Conservation (phyloP, 257 asterid genomes). For the Misopates orontium region DNA sequence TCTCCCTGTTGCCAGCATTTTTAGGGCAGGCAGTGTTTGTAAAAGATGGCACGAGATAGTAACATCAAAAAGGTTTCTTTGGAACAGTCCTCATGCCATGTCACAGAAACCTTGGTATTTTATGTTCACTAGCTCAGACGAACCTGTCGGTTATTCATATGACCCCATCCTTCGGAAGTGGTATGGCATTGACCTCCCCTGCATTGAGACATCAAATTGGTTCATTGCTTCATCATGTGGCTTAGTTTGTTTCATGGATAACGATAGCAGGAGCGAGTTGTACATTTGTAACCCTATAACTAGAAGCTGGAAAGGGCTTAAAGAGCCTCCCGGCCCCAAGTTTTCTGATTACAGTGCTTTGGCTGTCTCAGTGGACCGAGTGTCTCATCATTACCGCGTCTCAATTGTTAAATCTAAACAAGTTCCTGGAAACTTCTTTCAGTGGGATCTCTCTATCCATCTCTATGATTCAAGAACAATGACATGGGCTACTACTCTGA, state of each 20-base stretch:
- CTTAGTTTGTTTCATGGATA: conserved; percentile 87
- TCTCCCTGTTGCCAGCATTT: conserved; percentile 81
- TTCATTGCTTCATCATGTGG: conserved; percentile 78
- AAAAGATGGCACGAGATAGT: conserved; percentile 87
- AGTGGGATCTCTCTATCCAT: conserved; percentile 85
- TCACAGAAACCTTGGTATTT: conserved; percentile 91
- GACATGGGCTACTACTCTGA: conserved; percentile 59
- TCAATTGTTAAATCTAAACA: conserved; percentile 76
- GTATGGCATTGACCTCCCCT: conserved; percentile 81
- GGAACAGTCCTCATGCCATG: conserved; percentile 52
- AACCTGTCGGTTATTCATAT: conserved; percentile 77
- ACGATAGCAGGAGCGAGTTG: conserved; percentile 67
- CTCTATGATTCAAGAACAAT: conserved; percentile 58
- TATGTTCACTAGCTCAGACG: conserved; percentile 93
- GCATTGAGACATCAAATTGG: conserved; percentile 72
- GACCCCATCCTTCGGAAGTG: conserved; percentile 82
- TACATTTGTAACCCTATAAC: conserved; percentile 89
- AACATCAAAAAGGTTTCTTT: conserved; percentile 62
- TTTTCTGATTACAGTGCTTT: conserved; percentile 78
- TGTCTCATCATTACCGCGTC: conserved; percentile 46
- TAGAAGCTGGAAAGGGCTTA: conserved; percentile 43
- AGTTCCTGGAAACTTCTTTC: conserved; percentile 76
- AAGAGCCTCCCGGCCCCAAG: conserved; percentile 68
- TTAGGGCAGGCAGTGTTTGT: conserved; percentile 79
- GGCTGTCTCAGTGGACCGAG: conserved; percentile 55